Conservation (phyloP, 257 asterid species). For the Capsicum rhomboideum region DNA sequence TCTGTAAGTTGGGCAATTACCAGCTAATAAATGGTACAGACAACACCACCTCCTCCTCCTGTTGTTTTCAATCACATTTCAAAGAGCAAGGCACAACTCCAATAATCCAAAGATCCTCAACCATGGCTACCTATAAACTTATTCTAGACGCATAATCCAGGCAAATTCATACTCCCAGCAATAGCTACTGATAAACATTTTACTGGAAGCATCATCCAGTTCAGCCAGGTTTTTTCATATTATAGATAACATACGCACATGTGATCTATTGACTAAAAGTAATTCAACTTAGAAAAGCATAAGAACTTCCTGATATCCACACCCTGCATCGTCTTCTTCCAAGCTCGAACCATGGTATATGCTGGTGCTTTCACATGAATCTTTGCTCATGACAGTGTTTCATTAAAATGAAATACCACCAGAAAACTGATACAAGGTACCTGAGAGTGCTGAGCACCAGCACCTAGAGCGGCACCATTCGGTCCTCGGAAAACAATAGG, state of each 20-base stretch:
- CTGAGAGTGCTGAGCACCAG: conserved; percentile 52
- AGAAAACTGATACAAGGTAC: conserved; percentile 3
- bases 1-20: neutral
- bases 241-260: neutral
- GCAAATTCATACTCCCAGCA: neutral
- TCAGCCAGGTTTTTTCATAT: neutral
- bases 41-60: neutral
- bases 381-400: neutral
- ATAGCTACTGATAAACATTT: neutral
- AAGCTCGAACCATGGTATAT: neutral
- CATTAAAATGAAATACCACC: neutral
- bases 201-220: neutral
- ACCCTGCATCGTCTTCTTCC: neutral
- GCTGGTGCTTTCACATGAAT: neutral
- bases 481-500: conserved; percentile 52
- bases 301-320: neutral
- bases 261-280: neutral
- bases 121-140: neutral
- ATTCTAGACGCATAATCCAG: neutral
- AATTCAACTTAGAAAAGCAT: neutral
- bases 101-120: neutral
- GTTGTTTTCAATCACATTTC: neutral
- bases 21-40: neutral
- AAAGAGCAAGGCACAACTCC: neutral
- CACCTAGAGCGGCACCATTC: conserved; percentile 52